Percentiles rank a stretch among this genome's conserved stretches.
These are phyloP conservation scores for Mortierella hygrophila DNA, from an alignment of 192 early-diverging fungal species.

Conservation along the genomic window DNA sequence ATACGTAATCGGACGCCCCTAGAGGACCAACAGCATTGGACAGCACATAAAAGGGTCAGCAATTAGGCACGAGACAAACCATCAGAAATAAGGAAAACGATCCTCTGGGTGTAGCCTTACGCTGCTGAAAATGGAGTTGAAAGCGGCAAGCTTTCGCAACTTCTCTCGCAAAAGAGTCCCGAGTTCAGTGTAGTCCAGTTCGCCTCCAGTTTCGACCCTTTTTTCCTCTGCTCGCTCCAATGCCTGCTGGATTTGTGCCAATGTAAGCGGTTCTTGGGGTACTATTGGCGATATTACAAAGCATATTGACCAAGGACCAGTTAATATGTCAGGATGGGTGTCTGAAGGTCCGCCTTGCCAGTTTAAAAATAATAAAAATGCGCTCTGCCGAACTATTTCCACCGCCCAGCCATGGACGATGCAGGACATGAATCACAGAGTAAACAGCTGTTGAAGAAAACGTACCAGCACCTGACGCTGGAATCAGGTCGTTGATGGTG, in stretches of 20 bases:
- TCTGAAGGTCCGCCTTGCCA: background rate
- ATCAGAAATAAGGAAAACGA: background rate
- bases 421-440: background rate
- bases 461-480: slow-evolving; percentile 51
- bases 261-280: slow-evolving; percentile 42
- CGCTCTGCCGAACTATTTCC: background rate
- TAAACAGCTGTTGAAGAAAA: background rate
- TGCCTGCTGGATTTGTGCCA: slow-evolving; percentile 37
- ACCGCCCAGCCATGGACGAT: background rate
- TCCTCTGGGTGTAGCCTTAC: slow-evolving; percentile 13
- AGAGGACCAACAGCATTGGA: background rate
- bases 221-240: slow-evolving; percentile 23
- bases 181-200: slow-evolving; percentile 33
- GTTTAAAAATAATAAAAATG: background rate
- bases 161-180: slow-evolving; percentile 37
- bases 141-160: slow-evolving; percentile 43
- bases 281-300: slow-evolving; percentile 8
- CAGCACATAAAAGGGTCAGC: background rate
- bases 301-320: background rate
- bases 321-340: background rate
- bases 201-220: slow-evolving; percentile 15
- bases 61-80: background rate
- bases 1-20: slow-evolving; percentile 62
- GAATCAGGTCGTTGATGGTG: slow-evolving; percentile 81
- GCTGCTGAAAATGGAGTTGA: slow-evolving; percentile 43